Percentiles rank a stretch among this genome's conserved stretches.
These are phyloP conservation scores for Umbelopsis isabellina DNA, from an alignment of 192 early-diverging fungal species.

Conservation along the genomic window DNA sequence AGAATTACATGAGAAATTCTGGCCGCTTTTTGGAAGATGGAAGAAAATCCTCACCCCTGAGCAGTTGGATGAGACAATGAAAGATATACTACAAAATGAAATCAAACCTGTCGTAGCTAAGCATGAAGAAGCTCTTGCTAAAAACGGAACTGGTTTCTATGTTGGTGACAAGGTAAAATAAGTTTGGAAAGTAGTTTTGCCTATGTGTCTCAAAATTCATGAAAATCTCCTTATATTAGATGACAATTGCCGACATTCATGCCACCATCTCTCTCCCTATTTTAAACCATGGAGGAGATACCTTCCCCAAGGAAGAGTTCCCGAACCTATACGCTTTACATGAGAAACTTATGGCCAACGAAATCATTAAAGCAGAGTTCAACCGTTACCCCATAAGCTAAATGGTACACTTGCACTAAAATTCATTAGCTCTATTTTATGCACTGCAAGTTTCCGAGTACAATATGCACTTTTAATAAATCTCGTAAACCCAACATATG, in stretches of 20 bases:
- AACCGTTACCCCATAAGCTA: neutral
- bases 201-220: neutral
- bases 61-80: neutral
- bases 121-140: conserved; percentile 18
- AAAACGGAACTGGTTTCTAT: conserved; percentile 17
- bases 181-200: neutral
- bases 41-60: neutral
- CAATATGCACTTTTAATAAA: no score
- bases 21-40: neutral
- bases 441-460: no score
- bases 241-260: conserved; percentile 13
- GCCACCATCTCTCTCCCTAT: neutral
- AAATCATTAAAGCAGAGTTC: conserved; percentile 1
- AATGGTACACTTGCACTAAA: no score
- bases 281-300: neutral
- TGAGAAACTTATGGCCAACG: conserved; percentile 11
- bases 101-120: neutral
- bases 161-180: conserved; percentile 13
- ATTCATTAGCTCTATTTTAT: no score
- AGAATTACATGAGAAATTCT: conserved; percentile 11
- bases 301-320: neutral
- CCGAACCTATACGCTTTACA: conserved; percentile 16
- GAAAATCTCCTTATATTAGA: neutral
- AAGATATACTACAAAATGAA: neutral
- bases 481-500: no score